Evolutionary conservation across 2,329 filamentous ascomycete species (phyloP).

Genomic region (Paecilomyces variotii): DNA sequence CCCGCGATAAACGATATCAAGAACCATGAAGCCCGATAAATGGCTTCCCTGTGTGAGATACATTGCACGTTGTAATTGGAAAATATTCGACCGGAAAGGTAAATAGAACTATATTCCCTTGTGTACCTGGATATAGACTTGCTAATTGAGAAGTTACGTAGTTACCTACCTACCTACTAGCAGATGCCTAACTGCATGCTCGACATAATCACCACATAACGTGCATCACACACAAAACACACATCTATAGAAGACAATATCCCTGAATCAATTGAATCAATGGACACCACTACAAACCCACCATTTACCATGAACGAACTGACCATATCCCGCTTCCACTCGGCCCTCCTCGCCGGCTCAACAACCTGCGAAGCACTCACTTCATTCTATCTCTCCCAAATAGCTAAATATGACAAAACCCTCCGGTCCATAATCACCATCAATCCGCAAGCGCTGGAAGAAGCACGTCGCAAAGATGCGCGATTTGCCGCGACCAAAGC

Average conservation of each 20-base stretch:
- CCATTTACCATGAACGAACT: constrained; percentile 37
- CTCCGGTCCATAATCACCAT: constrained; percentile 52
- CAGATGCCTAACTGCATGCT: neutral
- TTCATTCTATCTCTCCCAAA: constrained; percentile 48
- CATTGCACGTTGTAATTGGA: neutral
- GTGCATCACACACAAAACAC: neutral
- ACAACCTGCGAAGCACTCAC: constrained; percentile 50
- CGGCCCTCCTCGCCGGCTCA: constrained; percentile 45
- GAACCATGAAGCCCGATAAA: neutral
- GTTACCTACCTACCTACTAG: no score
- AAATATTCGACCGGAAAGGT: neutral
- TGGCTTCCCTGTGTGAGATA: neutral
- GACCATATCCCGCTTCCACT: constrained; percentile 50
- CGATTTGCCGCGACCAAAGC: constrained; percentile 3
- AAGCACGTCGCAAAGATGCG: constrained; percentile 45
- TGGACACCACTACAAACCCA: neutral
- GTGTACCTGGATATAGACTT: neutral
- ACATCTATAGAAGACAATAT: neutral
- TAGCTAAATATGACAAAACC: constrained; percentile 48
- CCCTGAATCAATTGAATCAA: neutral
- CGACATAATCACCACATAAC: neutral
- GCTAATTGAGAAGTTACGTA: neutral
- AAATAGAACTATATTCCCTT: neutral
- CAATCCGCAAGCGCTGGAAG: constrained; percentile 40
- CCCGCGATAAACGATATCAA: neutral